Evolutionary conservation across 805 yeast species (phyloP).

Genomic region (Yarrowia porcina): DNA sequence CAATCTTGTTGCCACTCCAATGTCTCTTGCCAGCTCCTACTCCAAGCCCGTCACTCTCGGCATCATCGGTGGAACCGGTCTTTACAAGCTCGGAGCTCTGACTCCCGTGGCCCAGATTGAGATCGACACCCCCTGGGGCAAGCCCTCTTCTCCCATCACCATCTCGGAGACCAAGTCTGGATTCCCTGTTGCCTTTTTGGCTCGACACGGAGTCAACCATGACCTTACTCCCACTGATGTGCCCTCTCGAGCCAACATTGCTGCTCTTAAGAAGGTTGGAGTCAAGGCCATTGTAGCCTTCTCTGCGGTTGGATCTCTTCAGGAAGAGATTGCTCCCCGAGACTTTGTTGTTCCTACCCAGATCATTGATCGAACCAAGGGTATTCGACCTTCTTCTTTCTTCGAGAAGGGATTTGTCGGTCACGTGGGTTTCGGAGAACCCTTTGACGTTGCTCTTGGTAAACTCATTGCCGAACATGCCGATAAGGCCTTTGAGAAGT

Average conservation of each 20-base stretch:
- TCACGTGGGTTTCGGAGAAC: slow-evolving; percentile 96
- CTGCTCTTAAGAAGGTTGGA: slow-evolving; percentile 85
- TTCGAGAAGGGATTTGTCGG: slow-evolving; percentile 94
- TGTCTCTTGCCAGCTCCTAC: slow-evolving; percentile 23
- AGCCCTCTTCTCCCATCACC: slow-evolving; percentile 90
- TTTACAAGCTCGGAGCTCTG: slow-evolving; percentile 77
- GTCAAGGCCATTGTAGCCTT: slow-evolving; percentile 88
- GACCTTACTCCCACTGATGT: slow-evolving; percentile 88
- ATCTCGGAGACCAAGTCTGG: slow-evolving; percentile 74
- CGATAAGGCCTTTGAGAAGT: slow-evolving; percentile 34
- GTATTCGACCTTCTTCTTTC: slow-evolving; percentile 83
- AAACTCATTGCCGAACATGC: slow-evolving; percentile 56
- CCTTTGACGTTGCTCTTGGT: slow-evolving; percentile 76
- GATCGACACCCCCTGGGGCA: slow-evolving; percentile 94
- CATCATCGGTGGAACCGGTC: slow-evolving; percentile 97
- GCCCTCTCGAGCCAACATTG: slow-evolving; percentile 90
- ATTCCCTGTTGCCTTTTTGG: slow-evolving; percentile 86
- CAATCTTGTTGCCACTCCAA: slow-evolving; percentile 16
- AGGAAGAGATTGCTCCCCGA: slow-evolving; percentile 82
- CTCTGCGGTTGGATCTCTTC: slow-evolving; percentile 94
- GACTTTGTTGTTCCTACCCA: slow-evolving; percentile 97
- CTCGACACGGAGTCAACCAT: slow-evolving; percentile 92
- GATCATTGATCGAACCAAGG: slow-evolving; percentile 95
- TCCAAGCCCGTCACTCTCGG: slow-evolving; percentile 72
- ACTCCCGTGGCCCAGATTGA: slow-evolving; percentile 82